Conservation (phyloP, 75 land plant species). For the Gnetum montanum region DNA sequence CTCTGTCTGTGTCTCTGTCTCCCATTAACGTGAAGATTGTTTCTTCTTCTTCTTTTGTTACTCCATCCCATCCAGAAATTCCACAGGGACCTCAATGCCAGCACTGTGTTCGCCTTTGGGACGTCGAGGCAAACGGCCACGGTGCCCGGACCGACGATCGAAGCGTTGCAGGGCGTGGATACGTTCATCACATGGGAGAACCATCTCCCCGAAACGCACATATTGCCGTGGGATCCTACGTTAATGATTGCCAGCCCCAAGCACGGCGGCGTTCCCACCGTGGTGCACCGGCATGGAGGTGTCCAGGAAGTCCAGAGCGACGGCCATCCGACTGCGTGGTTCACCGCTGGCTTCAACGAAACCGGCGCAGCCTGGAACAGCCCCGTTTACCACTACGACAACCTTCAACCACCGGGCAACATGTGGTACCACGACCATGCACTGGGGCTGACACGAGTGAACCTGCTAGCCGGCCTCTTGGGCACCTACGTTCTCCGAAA, state of each 20-base stretch:
- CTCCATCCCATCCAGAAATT: conserved; percentile 3
- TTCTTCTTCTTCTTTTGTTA: background rate
- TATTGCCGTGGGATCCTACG: conserved; percentile 15
- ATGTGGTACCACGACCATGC: conserved; percentile 39
- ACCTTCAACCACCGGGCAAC: conserved; percentile 18
- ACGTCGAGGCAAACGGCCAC: conserved; percentile 4
- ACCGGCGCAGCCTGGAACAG: conserved; percentile 23
- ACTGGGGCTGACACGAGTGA: conserved; percentile 19
- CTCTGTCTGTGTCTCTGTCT: background rate
- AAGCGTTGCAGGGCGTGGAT: conserved; percentile 9
- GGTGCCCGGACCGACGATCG: conserved; percentile 29
- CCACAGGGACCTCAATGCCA: conserved; percentile 27
- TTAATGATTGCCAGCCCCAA: conserved; percentile 9
- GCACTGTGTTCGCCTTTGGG: conserved; percentile 28
- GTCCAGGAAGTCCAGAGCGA: conserved; percentile 21
- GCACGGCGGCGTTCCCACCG: conserved; percentile 27
- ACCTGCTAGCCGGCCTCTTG: conserved; percentile 21
- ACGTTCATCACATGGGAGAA: conserved; percentile 22
- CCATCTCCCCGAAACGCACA: conserved; percentile 17
- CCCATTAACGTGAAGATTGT: background rate
- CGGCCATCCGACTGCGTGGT: conserved; percentile 25
- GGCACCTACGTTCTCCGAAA: conserved; percentile 16
- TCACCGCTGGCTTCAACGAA: conserved; percentile 14
- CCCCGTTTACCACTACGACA: conserved; percentile 8
- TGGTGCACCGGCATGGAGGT: conserved; percentile 28